Evolutionary conservation across 805 yeast genomes (phyloP), one percentile per base, ranked within the genome.

Genomic region (Ogataea allantospora): DNA sequence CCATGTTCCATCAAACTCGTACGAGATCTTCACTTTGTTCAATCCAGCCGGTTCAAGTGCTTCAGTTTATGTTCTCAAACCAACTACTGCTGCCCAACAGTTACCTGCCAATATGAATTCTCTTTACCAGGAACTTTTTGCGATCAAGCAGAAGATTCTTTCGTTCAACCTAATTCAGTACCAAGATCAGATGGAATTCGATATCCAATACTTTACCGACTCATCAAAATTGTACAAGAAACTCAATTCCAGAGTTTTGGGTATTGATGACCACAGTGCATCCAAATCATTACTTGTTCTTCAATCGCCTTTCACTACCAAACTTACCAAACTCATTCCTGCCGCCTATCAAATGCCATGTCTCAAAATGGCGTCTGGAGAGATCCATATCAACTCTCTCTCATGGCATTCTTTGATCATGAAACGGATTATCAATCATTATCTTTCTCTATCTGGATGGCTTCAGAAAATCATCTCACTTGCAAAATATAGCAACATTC

Each of bases 371-470:
- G 67, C 71, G 13, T 67, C 77, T 14, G 70, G 77, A 30, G 85
- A 80, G 47, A 54, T 77, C 13, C 64, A 77, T 1, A 59, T 84
- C 20, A 88, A 91, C 8, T 81, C 89, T 4, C 63, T 89, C 35
- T 83, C 88, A 4, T 88, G 96, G 96, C 93, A 87, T 56, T 58
- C 75, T 2, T 65, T 77, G 10, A 70, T 87, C 6, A 66, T 80
- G 37, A 80, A 78, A 45, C 66, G 87, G 46, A 65, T 87, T 4
- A 69, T 81, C 27, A 81, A 80, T 49, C 88, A 84, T 47, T 78
- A 79, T 57, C 68, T 91, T 30, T 78, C 86, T 0, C 63, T 88
- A 30, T 83, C 93, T 0, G 66, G 79, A 2, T 83, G 95, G 85
- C 55, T 88, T 19, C 67, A 71, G 25, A 81, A 82, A 50, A 67